phyloP scores from a whole-genome alignment of 2,329 filamentous ascomycete species.

The Hymenoscyphus scutula region DNA sequence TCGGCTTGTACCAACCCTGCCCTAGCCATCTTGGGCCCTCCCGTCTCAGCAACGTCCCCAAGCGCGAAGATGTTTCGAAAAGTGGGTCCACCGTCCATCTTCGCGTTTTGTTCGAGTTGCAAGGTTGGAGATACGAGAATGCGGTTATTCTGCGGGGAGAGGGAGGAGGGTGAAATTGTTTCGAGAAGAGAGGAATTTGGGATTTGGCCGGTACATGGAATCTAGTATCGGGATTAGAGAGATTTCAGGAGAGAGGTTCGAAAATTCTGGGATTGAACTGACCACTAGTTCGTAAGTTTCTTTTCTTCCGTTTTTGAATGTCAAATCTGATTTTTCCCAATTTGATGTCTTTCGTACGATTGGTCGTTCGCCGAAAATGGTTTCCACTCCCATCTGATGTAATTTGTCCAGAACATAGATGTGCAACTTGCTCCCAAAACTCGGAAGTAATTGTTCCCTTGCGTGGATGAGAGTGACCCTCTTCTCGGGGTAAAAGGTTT shows the following conservation, averaged over 20 bases:
- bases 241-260: too few species aligned
- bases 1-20: constrained; percentile 45
- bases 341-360: constrained; percentile 15
- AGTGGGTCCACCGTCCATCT: neutral
- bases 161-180: constrained; percentile 33
- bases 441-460: constrained; percentile 40
- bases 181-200: constrained; percentile 43
- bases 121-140: constrained; percentile 46
- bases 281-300: constrained; percentile 43
- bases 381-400: constrained; percentile 39
- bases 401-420: constrained; percentile 37
- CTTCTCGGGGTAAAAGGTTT: constrained; percentile 46
- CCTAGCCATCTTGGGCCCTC: constrained; percentile 42
- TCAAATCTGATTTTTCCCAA: constrained; percentile 26
- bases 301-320: constrained; percentile 35
- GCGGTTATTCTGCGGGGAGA: constrained; percentile 32
- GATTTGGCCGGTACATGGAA: constrained; percentile 47
- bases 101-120: constrained; percentile 34
- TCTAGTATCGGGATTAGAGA: constrained; percentile 32
- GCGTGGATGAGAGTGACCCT: constrained; percentile 49
- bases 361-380: constrained; percentile 40
- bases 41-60: constrained; percentile 51
- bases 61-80: constrained; percentile 47
- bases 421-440: constrained; percentile 43
- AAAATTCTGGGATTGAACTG: constrained; percentile 14